Percentiles rank a stretch among this genome's conserved stretches.
Evolutionary conservation across 2,329 filamentous ascomycete genomes (phyloP).

Genomic region (Penicillium glabrum): DNA sequence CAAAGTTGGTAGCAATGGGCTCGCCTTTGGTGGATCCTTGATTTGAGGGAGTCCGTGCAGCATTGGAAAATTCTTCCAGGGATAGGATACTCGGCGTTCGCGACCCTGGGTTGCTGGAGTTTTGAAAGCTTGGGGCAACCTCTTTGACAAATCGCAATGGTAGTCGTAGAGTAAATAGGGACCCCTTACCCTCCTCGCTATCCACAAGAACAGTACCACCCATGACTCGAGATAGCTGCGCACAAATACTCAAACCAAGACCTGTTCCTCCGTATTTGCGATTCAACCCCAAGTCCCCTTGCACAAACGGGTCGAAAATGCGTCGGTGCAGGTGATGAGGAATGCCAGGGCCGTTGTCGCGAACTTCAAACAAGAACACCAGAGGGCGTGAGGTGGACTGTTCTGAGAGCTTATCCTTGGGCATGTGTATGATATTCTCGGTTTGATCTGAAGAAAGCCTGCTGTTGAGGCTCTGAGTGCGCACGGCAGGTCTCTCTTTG

Average conservation of each 20-base stretch:
- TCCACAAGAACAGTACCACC: constrained; percentile 70
- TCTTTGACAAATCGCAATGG: constrained; percentile 75
- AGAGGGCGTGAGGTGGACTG: constrained; percentile 65
- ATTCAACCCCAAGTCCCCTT: constrained; percentile 84
- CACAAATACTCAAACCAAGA: constrained; percentile 83
- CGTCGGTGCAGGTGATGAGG: constrained; percentile 72
- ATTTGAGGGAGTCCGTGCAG: constrained; percentile 22
- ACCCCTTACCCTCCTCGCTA: constrained; percentile 72
- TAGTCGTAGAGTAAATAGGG: constrained; percentile 78
- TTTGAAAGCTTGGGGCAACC: constrained; percentile 49
- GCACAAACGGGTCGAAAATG: constrained; percentile 92
- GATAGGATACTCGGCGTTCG: constrained; percentile 30
- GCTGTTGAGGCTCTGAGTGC: not conserved
- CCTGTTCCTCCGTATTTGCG: constrained; percentile 90
- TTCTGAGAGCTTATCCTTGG: not conserved
- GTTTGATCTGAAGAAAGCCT: not conserved
- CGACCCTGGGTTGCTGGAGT: constrained; percentile 30
- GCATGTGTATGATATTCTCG: not conserved
- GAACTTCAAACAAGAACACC: constrained; percentile 81
- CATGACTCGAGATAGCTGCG: constrained; percentile 82
- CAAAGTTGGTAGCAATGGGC: constrained; percentile 42
- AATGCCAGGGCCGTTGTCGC: constrained; percentile 86
- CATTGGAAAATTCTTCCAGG: constrained; percentile 26
- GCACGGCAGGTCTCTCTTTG: not conserved
- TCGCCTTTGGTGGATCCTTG: constrained; percentile 20